A percentile compares a stretch with the other conserved stretches of the same genome.
These are phyloP conservation scores for Solanum appendiculatum DNA, from an alignment of 257 asterid genomes.

Conservation along the genomic window DNA sequence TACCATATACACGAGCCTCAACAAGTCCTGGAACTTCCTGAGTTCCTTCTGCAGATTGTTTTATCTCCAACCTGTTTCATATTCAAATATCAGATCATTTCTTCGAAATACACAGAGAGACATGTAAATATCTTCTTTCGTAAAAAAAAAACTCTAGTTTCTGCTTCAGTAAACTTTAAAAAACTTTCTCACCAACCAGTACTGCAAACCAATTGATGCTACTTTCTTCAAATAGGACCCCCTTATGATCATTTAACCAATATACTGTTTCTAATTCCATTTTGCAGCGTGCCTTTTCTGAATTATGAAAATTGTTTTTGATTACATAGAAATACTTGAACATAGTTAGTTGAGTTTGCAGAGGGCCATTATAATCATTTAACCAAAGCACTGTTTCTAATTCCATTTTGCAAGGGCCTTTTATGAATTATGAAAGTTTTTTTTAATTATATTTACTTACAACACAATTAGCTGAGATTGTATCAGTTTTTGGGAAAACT, in stretches of 20 bases:
- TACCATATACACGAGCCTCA: conserved; percentile 69
- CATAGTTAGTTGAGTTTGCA: neutral
- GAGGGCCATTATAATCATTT: neutral
- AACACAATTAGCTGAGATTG: neutral
- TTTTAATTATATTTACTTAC: neutral
- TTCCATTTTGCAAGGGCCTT: neutral
- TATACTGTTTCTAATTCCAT: neutral
- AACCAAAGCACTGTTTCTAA: neutral
- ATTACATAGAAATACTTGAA: neutral
- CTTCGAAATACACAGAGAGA: neutral
- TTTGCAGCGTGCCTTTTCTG: neutral
- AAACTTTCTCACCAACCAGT: neutral
- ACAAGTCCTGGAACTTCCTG: conserved; percentile 98
- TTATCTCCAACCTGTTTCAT: conserved; percentile 80
- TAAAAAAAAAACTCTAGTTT: neutral
- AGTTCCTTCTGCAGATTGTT: conserved; percentile 98
- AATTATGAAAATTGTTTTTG: neutral
- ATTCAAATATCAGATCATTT: neutral
- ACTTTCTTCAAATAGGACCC: neutral
- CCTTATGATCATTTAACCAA: neutral
- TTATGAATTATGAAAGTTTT: neutral
- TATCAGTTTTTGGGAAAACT: neutral
- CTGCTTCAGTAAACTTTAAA: neutral
- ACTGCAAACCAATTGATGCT: neutral
- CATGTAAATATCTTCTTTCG: neutral